Conservation (phyloP, 2,329 filamentous ascomycete genomes). For the Phialemonium atrogriseum region DNA sequence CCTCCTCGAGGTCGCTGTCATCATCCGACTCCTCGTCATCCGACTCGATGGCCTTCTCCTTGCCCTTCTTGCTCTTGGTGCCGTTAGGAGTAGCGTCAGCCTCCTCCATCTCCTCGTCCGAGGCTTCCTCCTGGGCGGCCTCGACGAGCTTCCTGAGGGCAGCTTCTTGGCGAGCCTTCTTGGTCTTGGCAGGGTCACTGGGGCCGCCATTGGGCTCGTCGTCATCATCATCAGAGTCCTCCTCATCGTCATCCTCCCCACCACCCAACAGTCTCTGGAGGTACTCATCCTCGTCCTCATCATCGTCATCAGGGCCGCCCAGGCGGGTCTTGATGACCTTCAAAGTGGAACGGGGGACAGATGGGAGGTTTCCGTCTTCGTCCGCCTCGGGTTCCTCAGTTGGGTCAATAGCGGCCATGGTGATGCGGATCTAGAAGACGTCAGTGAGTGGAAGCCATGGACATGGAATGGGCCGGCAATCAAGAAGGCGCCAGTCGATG, state of each 20-base stretch:
- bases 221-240: constrained; percentile 43
- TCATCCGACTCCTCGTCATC: constrained; percentile 54
- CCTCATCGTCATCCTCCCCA: constrained; percentile 42
- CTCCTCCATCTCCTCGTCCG: constrained; percentile 66
- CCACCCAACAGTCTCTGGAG: constrained; percentile 45
- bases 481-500: no score
- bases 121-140: constrained; percentile 51
- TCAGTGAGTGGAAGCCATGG: no score
- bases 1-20: constrained; percentile 54
- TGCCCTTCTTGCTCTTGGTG: constrained; percentile 58
- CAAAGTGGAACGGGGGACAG: constrained; percentile 70
- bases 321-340: constrained; percentile 76
- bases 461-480: not conserved
- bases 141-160: constrained; percentile 71
- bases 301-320: constrained; percentile 47
- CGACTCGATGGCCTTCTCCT: constrained; percentile 55
- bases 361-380: constrained; percentile 51
- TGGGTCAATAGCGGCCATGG: constrained; percentile 96
- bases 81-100: constrained; percentile 45
- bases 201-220: constrained; percentile 81
- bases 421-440: constrained; percentile 73
- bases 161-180: constrained; percentile 75
- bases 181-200: constrained; percentile 82
- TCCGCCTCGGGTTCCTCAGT: constrained; percentile 64
- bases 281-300: constrained; percentile 61